A percentile compares a stretch with the other conserved stretches of the same genome.
phyloP scores from a whole-genome alignment of 2,329 filamentous ascomycete genomes.

The Periconia sp. region DNA sequence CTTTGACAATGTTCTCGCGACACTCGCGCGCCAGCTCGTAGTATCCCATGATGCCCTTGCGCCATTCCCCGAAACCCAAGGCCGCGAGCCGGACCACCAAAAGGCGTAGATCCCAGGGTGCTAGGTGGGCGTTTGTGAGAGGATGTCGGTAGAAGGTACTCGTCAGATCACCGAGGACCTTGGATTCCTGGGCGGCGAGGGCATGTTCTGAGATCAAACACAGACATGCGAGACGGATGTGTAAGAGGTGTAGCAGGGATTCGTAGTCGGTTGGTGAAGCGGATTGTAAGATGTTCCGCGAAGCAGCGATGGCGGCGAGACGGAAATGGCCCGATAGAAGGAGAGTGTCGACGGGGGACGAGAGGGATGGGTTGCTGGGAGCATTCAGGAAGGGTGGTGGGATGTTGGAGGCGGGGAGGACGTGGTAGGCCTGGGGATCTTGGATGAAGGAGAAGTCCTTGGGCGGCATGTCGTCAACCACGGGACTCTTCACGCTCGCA shows the following conservation, averaged over 20 bases:
- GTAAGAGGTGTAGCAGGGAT: conserved; percentile 74
- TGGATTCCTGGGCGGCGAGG: conserved; percentile 62
- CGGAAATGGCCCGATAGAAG: conserved; percentile 76
- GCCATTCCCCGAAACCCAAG: conserved; percentile 80
- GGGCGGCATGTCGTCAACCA: conserved; percentile 41
- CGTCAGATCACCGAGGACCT: conserved; percentile 62
- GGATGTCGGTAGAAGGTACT: conserved; percentile 55
- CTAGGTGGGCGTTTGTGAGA: conserved; percentile 57
- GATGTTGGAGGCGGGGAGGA: conserved; percentile 65
- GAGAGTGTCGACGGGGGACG: conserved; percentile 67
- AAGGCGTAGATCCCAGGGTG: conserved; percentile 85
- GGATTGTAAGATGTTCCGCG: conserved; percentile 59
- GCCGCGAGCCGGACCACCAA: conserved; percentile 82
- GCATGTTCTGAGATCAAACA: conserved; percentile 70
- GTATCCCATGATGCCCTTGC: conserved; percentile 84
- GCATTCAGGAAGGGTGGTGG: conserved; percentile 70
- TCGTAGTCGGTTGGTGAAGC: conserved; percentile 59
- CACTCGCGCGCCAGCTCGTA: conserved; percentile 86
- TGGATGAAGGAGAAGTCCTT: conserved; percentile 83
- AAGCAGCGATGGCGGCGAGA: conserved; percentile 70
- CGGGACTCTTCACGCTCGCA: conserved; percentile 19
- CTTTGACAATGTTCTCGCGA: conserved; percentile 56
- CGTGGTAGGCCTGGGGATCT: conserved; percentile 79
- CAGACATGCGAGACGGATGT: conserved; percentile 79
- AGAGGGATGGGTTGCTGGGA: conserved; percentile 60